Percentiles rank a stretch among this genome's conserved stretches.
Conservation (phyloP, 2,329 filamentous ascomycete genomes). For the Blastomyces percursus region DNA sequence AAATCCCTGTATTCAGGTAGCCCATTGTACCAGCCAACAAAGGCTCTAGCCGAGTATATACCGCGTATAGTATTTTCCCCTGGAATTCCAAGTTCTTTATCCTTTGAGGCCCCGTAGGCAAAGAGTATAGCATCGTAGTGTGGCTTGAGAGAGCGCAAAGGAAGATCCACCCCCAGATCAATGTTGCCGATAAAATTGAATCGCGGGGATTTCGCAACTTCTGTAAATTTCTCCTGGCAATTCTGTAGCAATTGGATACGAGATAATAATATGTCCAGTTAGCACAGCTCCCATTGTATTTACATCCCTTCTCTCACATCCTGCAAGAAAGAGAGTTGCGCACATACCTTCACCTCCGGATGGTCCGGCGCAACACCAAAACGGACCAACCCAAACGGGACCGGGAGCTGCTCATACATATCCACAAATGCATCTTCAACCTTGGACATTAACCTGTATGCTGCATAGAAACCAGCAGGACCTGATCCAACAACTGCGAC, state of each 20-base stretch:
- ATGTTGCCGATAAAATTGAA: conserved; percentile 92
- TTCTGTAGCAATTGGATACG: conserved; percentile 47
- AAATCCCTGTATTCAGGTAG: conserved; percentile 68
- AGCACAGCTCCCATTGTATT: conserved; percentile 4
- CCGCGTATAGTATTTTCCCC: conserved; percentile 62
- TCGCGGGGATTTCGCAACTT: conserved; percentile 68
- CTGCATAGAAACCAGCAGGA: conserved; percentile 90
- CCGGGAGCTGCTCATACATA: conserved; percentile 92
- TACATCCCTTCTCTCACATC: neutral
- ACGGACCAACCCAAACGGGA: conserved; percentile 82
- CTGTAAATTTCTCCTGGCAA: conserved; percentile 84
- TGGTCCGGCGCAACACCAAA: conserved; percentile 98
- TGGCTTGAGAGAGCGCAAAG: conserved; percentile 56
- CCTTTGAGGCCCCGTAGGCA: conserved; percentile 80
- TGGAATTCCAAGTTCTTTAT: conserved; percentile 65
- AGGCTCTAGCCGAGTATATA: conserved; percentile 78
- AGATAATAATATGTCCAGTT: neutral
- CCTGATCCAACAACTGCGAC: conserved; percentile 88
- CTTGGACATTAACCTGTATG: conserved; percentile 70
- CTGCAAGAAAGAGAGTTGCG: neutral
- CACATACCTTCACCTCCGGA: conserved; percentile 82
- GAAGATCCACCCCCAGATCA: conserved; percentile 59
- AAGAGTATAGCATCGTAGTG: conserved; percentile 92
- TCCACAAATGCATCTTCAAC: conserved; percentile 64
- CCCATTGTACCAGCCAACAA: conserved; percentile 98